These are phyloP conservation scores for Stipa capillata DNA, from an alignment of 176 grass and related monocot genomes.

Conservation along the genomic window DNA sequence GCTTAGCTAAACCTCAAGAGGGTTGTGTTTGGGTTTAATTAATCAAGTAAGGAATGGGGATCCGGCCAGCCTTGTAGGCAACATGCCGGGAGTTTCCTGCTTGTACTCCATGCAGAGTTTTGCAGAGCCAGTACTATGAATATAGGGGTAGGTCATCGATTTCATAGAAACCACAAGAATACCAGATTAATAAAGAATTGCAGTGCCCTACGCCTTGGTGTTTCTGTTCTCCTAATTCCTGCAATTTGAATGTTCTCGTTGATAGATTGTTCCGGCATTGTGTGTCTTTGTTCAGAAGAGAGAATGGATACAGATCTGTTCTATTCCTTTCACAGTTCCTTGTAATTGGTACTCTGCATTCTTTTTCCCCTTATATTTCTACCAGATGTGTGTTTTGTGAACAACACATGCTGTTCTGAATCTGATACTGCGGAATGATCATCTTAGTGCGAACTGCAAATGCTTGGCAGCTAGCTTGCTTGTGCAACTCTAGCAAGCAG, in stretches of 20 bases:
- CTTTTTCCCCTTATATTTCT: no score
- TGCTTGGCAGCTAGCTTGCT: no score
- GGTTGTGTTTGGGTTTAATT: background rate
- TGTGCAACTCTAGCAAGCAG: background rate
- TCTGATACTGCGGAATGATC: background rate
- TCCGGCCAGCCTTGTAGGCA: background rate
- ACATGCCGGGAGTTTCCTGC: background rate
- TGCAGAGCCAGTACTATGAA: background rate
- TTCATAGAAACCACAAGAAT: background rate
- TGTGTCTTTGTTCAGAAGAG: constrained; percentile 3
- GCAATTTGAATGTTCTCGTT: background rate
- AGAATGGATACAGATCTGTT: background rate
- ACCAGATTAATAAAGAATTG: background rate
- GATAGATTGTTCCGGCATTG: background rate
- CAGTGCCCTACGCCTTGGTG: no score
- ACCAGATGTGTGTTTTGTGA: no score
- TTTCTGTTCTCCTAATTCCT: background rate
- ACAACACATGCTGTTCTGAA: background rate
- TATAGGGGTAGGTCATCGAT: background rate
- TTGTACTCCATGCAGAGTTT: background rate
- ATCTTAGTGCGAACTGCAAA: background rate
- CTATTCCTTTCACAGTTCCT: background rate
- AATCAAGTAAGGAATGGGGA: background rate
- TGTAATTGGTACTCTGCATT: background rate
- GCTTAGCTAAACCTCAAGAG: background rate